phyloP scores from a whole-genome alignment of 2,329 filamentous ascomycete species.

The Xylaria sp. region DNA sequence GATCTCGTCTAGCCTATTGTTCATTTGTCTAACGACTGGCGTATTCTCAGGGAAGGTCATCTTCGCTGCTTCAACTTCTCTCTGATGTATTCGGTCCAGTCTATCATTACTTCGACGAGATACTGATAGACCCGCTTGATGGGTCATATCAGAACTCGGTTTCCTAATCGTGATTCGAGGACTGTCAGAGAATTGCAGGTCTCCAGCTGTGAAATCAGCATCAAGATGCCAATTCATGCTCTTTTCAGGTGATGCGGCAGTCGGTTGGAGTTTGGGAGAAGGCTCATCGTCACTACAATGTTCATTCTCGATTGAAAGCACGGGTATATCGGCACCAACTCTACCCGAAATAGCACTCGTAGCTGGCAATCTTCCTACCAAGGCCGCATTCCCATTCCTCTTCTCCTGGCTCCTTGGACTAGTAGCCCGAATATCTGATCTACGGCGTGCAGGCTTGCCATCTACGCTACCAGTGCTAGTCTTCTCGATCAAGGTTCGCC shows the following conservation, averaged over 20 bases:
- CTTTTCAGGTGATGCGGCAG: constrained; percentile 57
- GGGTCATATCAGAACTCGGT: constrained; percentile 24
- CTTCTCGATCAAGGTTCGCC: constrained; percentile 48
- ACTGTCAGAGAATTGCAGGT: constrained; percentile 65
- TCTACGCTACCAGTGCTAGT: constrained; percentile 50
- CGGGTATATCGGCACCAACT: constrained; percentile 31
- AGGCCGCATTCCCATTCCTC: not conserved
- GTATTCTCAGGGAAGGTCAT: constrained; percentile 40
- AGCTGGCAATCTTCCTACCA: constrained; percentile 5
- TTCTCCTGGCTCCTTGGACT: constrained; percentile 33
- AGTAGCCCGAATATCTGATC: constrained; percentile 36
- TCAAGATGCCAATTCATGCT: constrained; percentile 67
- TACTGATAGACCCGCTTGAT: constrained; percentile 32
- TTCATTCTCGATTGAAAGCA: constrained; percentile 45
- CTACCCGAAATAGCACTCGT: not conserved
- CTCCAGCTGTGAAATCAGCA: constrained; percentile 66
- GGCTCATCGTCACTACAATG: constrained; percentile 38
- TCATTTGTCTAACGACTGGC: constrained; percentile 42
- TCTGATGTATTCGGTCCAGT: constrained; percentile 50
- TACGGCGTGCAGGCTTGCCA: constrained; percentile 40
- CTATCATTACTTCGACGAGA: constrained; percentile 49
- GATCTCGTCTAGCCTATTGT: constrained; percentile 62
- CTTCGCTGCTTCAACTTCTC: constrained; percentile 49
- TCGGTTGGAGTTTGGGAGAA: constrained; percentile 37
- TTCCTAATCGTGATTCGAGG: constrained; percentile 59